Evolutionary conservation across 1,139 yeast genomes (phyloP), one percentile per base, ranked within the genome.

Genomic region (Blastobotrys apis): DNA sequence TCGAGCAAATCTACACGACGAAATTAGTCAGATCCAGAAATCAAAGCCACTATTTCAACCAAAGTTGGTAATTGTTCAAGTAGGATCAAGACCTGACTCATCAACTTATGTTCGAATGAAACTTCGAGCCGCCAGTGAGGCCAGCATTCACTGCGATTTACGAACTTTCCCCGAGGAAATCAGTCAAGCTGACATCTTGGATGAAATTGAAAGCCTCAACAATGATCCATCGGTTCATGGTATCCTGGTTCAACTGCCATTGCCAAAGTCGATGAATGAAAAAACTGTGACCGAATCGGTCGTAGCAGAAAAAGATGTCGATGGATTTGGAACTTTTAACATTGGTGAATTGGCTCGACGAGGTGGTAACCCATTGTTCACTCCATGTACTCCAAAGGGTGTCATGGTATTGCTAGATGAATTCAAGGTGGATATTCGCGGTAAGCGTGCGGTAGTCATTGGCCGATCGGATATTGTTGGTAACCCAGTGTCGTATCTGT

Each of bases 391-490:
- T 35, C 98, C 99, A 45, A 81, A 86, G 70, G 99, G 98, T 36
- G 81, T 90, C 60, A 80, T 92, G 72, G 83, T 80, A 56, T 73
- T 92, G 56, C 74, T 92, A 57, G 69, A 78, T 50, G 73, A 77
- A 53, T 71, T 85, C 40, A 73, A 78, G 25, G 83, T 88, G 20
- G 64, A 70, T 2, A 64, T 87, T 43, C 71, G 76, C 33, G 98
- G 97, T 51, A 75, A 85, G 54, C 75, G 77, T 54, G 96, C 95
- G n/a, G 96, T 90, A 39, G 97, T 92, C 27, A 73, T 92, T 50
- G 98, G 99, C 47, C 79, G 98, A 67, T 84, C 95, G 33, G 97
- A 92, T 60, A 92, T 92, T 57, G 98, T 92, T 32, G 99, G 99
- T 42, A 78, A 83, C 51, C 99, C 99, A 38, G 84, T 90, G 47